Evolutionary conservation across 139 green algal genomes (phyloP).

Genomic region (Eudorina sp.): DNA sequence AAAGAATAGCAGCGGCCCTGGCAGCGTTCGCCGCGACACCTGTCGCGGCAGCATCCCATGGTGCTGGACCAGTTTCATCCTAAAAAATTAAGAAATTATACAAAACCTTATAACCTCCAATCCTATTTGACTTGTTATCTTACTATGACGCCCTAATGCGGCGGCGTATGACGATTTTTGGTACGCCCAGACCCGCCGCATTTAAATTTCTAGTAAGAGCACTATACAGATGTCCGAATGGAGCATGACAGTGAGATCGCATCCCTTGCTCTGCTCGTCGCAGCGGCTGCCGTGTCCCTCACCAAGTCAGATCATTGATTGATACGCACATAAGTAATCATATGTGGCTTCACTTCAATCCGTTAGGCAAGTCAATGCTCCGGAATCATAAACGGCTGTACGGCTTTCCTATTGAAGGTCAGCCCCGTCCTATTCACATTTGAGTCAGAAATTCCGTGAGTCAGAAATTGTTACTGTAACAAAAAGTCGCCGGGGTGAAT

Average conservation of each 20-base stretch:
- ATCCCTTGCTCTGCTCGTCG: background rate
- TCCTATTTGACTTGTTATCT: too few relatives aligned
- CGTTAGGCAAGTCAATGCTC: background rate
- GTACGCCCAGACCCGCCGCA: slow-evolving; percentile 10
- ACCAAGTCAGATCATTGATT: background rate
- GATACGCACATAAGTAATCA: background rate
- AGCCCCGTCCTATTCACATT: too few relatives aligned
- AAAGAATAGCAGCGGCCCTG: background rate
- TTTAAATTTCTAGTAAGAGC: background rate
- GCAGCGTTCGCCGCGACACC: background rate
- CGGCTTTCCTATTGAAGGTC: too few relatives aligned
- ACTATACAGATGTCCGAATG: background rate
- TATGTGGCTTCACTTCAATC: background rate
- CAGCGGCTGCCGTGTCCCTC: background rate
- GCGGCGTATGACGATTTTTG: background rate
- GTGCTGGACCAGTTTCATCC: slow-evolving; percentile 7
- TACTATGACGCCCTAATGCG: background rate
- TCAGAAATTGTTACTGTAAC: too few relatives aligned
- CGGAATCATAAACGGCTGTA: background rate
- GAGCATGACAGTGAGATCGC: background rate
- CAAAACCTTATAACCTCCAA: too few relatives aligned
- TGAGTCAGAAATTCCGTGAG: too few relatives aligned
- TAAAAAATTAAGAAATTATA: background rate
- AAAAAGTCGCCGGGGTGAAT: too few relatives aligned
- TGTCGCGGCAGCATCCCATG: background rate